phyloP scores from a whole-genome alignment of 2,329 filamentous ascomycete species.

The Hypocrella siamensis region DNA sequence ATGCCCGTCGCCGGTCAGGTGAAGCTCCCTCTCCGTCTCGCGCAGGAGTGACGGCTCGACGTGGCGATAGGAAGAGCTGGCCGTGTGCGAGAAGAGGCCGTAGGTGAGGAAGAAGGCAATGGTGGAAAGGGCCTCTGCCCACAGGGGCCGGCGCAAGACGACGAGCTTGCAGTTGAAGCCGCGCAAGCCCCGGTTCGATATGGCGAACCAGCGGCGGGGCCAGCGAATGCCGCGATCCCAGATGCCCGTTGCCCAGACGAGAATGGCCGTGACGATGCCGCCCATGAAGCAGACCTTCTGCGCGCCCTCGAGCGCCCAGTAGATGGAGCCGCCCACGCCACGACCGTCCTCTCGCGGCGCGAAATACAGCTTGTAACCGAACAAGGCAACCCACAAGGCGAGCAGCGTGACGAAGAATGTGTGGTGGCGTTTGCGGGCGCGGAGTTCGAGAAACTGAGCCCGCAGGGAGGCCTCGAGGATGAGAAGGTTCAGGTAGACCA shows the following conservation, averaged over 20 bases:
- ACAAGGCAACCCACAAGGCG: conserved; percentile 64
- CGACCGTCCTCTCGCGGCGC: conserved; percentile 90
- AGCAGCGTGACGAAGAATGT: conserved; percentile 80
- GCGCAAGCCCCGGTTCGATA: conserved; percentile 78
- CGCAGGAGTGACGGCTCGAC: conserved; percentile 50
- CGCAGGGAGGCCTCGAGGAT: conserved; percentile 91
- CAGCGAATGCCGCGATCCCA: conserved; percentile 92
- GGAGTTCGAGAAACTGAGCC: conserved; percentile 80
- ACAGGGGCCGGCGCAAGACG: conserved; percentile 68
- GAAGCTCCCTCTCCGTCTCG: conserved; percentile 44
- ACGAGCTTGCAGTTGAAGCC: conserved; percentile 96
- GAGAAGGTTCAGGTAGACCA: conserved; percentile 95
- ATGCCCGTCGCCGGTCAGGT: conserved; percentile 25
- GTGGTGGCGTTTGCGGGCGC: conserved; percentile 77
- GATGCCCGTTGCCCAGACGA: conserved; percentile 90
- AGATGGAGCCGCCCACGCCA: conserved; percentile 82
- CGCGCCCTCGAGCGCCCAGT: conserved; percentile 84
- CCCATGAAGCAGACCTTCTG: conserved; percentile 89
- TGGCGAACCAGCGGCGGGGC: conserved; percentile 79
- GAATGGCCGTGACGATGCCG: conserved; percentile 68
- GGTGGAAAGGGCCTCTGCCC: conserved; percentile 59
- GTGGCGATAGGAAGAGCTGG: conserved; percentile 57
- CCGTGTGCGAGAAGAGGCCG: conserved; percentile 51
- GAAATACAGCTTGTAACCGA: conserved; percentile 81
- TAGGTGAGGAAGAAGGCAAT: conserved; percentile 66